A percentile compares a stretch with the other conserved stretches of the same genome.
Evolutionary conservation across 176 grass and related monocot species (phyloP).

Genomic region (Chrysopogon serrulatus): DNA sequence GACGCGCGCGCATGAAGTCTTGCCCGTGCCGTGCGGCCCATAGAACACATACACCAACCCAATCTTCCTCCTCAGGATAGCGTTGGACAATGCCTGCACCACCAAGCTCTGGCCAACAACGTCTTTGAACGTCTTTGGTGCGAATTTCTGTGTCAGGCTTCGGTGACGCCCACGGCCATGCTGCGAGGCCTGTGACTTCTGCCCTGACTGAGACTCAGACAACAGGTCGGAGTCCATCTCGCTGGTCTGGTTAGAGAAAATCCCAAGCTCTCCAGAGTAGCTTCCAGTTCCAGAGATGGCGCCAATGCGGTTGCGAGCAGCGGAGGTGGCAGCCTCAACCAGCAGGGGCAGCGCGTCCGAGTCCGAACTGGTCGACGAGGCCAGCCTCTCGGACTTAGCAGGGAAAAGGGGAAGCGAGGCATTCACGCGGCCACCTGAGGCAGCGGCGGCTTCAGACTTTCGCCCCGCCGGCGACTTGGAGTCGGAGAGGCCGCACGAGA

Average conservation of each 20-base stretch:
- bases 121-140: constrained; percentile 74
- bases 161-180: constrained; percentile 50
- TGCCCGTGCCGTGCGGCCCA: constrained; percentile 82
- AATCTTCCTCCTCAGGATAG: constrained; percentile 62
- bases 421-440: constrained; percentile 26
- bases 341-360: constrained; percentile 75
- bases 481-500: constrained; percentile 80
- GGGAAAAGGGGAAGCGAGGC: constrained; percentile 41
- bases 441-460: constrained; percentile 29
- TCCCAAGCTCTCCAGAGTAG: constrained; percentile 77
- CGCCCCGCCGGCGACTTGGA: constrained; percentile 41
- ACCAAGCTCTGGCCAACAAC: constrained; percentile 82
- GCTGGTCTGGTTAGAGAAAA: constrained; percentile 74
- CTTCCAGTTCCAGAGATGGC: constrained; percentile 29
- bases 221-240: constrained; percentile 60
- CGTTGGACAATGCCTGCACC: constrained; percentile 82
- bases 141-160: constrained; percentile 83
- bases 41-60: constrained; percentile 75
- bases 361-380: constrained; percentile 66
- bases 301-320: constrained; percentile 17
- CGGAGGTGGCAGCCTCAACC: constrained; percentile 26
- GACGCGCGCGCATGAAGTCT: constrained; percentile 74
- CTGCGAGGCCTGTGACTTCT: constrained; percentile 22
- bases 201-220: constrained; percentile 39
- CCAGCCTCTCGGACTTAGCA: constrained; percentile 49